A percentile compares a stretch with the other conserved stretches of the same genome.
These are phyloP conservation scores for Pseudogymnoascus sp. DNA, from an alignment of 2,329 filamentous ascomycete species.

Conservation along the genomic window DNA sequence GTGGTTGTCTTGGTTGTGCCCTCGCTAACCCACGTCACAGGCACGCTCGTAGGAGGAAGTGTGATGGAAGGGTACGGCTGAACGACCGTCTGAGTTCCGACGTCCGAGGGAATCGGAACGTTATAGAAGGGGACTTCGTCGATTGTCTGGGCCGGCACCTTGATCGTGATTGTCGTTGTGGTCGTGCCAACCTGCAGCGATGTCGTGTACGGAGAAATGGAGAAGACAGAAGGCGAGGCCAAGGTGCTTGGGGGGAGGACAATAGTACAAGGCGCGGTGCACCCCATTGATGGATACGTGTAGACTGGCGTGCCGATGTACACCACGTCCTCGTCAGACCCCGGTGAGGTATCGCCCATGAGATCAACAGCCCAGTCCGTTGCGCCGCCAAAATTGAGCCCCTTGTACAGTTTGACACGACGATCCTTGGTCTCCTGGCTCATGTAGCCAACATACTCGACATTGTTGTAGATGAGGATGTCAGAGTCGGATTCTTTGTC, in stretches of 20 bases:
- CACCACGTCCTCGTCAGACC: constrained; percentile 9
- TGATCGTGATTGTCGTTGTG: constrained; percentile 5
- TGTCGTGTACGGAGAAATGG: constrained; percentile 11
- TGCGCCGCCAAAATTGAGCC: constrained; percentile 26
- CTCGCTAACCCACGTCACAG: background rate
- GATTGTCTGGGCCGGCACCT: background rate
- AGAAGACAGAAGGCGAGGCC: background rate
- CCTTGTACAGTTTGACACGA: constrained; percentile 20
- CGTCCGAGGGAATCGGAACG: background rate
- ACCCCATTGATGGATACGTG: background rate
- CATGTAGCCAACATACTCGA: constrained; percentile 27
- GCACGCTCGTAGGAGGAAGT: too few relatives aligned
- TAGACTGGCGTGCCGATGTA: constrained; percentile 11
- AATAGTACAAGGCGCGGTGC: constrained; percentile 9
- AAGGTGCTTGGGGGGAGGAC: constrained; percentile 11
- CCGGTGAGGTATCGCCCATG: background rate
- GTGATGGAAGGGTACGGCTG: constrained; percentile 4
- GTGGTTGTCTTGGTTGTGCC: constrained; percentile 1
- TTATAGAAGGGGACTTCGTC: constrained; percentile 1
- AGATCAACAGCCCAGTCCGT: constrained; percentile 32
- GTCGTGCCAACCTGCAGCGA: constrained; percentile 11
- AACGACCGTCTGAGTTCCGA: background rate
- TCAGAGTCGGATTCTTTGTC: constrained; percentile 16
- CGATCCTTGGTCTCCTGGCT: constrained; percentile 18
- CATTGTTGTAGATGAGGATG: constrained; percentile 21